These are phyloP conservation scores for Oidium heveae DNA, from an alignment of 2,329 filamentous ascomycete genomes.

Conservation along the genomic window DNA sequence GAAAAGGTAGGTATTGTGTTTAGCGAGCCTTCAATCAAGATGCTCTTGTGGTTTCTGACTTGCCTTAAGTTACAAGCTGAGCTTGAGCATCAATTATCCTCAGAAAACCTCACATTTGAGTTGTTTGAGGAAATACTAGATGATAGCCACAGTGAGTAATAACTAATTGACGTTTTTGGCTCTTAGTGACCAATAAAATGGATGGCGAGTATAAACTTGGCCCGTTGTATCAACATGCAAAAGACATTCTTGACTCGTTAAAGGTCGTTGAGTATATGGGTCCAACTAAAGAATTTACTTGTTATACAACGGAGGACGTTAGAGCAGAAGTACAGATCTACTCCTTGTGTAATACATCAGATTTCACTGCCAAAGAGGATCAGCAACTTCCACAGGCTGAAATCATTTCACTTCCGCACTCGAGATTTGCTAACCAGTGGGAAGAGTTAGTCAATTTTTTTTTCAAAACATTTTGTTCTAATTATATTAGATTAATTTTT, in stretches of 20 bases:
- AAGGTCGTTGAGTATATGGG: constrained; percentile 10
- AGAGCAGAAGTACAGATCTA: constrained; percentile 7
- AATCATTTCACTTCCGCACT: constrained; percentile 8
- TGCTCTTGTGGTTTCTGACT: too few species aligned
- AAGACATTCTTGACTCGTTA: constrained; percentile 5
- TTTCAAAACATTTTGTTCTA: background rate
- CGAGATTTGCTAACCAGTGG: constrained; percentile 9
- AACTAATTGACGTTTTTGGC: background rate
- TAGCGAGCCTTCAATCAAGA: too few species aligned
- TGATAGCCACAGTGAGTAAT: constrained; percentile 3
- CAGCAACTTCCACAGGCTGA: constrained; percentile 7
- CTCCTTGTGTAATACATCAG: constrained; percentile 2
- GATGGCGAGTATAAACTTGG: constrained; percentile 3
- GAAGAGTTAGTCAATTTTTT: constrained; percentile 7
- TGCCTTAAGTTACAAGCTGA: constrained; percentile 1
- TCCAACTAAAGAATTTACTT: constrained; percentile 1
- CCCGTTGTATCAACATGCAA: constrained; percentile 1
- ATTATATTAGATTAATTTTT: constrained; percentile 10
- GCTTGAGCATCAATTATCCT: constrained; percentile 4
- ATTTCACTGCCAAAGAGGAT: background rate
- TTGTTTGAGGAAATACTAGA: constrained; percentile 6
- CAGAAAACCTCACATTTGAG: constrained; percentile 3
- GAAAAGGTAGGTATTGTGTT: background rate
- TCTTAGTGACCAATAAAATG: background rate
- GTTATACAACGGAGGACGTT: constrained; percentile 4